Evolutionary conservation across 2,329 filamentous ascomycete species (phyloP), one percentile per base, ranked within the genome.

Genomic region (Sclerotinia trifoliorum): DNA sequence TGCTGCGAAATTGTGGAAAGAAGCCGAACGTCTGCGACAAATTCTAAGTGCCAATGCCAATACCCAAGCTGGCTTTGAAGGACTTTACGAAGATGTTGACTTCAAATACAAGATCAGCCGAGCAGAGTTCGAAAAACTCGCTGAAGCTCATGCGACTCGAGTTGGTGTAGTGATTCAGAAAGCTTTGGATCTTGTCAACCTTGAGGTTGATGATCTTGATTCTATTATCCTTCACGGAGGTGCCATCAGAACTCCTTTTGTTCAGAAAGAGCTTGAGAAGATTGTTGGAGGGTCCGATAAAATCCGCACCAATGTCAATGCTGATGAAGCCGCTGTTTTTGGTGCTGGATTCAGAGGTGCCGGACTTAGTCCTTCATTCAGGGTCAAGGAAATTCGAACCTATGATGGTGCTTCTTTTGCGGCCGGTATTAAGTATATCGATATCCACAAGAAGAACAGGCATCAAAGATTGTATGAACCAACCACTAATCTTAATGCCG

Each of bases 301-400:
- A 83, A 84, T 99, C 69, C 90, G 93, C 72, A 91, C 90, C 76
- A 99, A 96, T 75, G 95, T 99, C 77, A 99, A 99, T 81, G 91
- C 94, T 15, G 95, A 99, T 76, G 95, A 99, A 80, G 91, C 95
- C 32, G 95, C 95, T 63, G 95, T 96, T 13, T 96, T 98, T 79
- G 95, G 95, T 74, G 94, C 95, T 67, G 94, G 91, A 39, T 98
- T 99, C 84, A 92, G 94, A 77, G 95, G 92, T 63, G 95, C 95
- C 65, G 88, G 92, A 74, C 85, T 99, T 69, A 97, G 93, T 80
- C 93, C 94, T 52, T 94, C 91, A 78, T 99, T 99, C 88, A 90
- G 93, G 70, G 95, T 99, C 77, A 99, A 98, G 84, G 95, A 98
- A 77, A 99, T 99, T 73, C 86, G 91, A 69, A 87, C 91, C 64